These are phyloP conservation scores for Chlorophyllum brunneum DNA, from an alignment of 768 basidiomycete species.

Conservation along the genomic window DNA sequence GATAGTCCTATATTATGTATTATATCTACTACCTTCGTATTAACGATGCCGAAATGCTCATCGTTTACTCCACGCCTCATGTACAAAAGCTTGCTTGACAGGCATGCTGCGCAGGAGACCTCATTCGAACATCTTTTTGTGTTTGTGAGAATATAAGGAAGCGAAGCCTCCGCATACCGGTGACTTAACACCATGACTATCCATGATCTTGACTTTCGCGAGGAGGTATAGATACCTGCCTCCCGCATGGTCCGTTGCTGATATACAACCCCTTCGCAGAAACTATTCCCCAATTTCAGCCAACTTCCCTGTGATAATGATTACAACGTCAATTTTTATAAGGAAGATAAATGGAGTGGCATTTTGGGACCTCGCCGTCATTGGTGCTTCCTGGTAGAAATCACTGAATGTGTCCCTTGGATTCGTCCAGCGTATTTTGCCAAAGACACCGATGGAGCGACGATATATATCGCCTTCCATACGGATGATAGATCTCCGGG, in stretches of 20 bases:
- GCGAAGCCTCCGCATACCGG: too few species aligned
- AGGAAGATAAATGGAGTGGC: conserved; percentile 1
- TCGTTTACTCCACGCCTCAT: too few species aligned
- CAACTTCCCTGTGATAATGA: conserved; percentile 22
- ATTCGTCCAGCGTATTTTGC: conserved; percentile 12
- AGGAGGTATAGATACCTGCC: neutral
- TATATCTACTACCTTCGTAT: too few species aligned
- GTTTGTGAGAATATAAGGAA: too few species aligned
- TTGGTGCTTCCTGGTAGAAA: conserved; percentile 20
- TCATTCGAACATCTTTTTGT: too few species aligned
- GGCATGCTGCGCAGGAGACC: too few species aligned
- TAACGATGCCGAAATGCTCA: too few species aligned
- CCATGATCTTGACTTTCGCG: neutral
- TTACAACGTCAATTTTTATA: conserved; percentile 16
- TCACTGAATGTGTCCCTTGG: conserved; percentile 10
- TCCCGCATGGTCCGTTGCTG: neutral
- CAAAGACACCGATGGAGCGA: conserved; percentile 13
- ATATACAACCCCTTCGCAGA: neutral
- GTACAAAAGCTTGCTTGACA: too few species aligned
- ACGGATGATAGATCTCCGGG: conserved; percentile 14
- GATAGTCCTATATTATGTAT: too few species aligned
- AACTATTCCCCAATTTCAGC: conserved; percentile 22
- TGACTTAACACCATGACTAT: neutral
- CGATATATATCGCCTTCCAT: conserved; percentile 13
- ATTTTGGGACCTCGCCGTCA: conserved; percentile 12